Conservation (phyloP, 306 rosid genomes). For the Vigna nakashimae region DNA sequence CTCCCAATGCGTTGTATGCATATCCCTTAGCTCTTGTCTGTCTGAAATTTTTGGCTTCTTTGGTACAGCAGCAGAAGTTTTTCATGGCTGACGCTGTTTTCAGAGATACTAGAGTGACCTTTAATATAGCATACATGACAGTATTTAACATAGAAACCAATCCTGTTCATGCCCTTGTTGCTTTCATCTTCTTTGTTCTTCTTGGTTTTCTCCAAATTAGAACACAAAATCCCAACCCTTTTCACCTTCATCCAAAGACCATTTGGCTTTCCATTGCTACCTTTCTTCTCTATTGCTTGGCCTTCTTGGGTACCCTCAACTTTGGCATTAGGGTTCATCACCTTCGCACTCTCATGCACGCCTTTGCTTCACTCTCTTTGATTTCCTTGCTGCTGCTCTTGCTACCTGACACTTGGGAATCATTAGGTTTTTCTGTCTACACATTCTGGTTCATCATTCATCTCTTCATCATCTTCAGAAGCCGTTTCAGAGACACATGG, state of each 20-base stretch:
- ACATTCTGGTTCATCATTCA: neutral
- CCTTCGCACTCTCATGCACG: neutral
- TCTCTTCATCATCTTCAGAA: neutral
- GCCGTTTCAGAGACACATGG: neutral
- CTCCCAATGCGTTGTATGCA: no score
- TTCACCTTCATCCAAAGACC: neutral
- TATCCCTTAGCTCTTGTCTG: no score
- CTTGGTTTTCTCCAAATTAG: neutral
- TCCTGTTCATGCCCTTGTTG: neutral
- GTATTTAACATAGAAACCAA: neutral
- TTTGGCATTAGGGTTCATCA: neutral
- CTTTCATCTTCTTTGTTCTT: neutral
- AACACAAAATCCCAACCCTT: neutral
- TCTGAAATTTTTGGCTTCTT: neutral
- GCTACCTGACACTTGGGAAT: neutral
- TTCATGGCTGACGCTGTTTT: neutral
- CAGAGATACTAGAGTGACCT: neutral
- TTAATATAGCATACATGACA: neutral
- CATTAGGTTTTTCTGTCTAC: neutral
- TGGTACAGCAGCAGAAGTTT: neutral
- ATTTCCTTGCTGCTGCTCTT: slow-evolving; percentile 3
- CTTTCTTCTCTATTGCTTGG: neutral
- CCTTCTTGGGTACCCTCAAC: neutral
- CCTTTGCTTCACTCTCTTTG: slow-evolving; percentile 19
- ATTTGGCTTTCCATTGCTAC: neutral